Evolutionary conservation across 371 early-diverging fungal genomes (phyloP).

Genomic region (Mucor plumbeus): DNA sequence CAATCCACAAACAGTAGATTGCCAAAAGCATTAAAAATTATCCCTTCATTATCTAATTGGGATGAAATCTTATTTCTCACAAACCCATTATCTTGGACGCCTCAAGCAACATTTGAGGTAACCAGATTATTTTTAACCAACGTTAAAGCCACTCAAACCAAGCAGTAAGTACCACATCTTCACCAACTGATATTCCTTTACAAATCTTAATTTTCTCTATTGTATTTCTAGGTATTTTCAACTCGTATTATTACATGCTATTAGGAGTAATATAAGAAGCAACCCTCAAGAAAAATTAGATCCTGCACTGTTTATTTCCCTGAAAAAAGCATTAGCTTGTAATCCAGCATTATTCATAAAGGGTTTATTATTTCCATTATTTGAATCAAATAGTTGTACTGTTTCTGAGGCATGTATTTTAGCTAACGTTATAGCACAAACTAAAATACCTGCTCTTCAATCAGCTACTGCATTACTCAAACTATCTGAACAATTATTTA

Average conservation of each 20-base stretch:
- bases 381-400: constrained; percentile 89
- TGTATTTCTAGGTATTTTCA: background rate
- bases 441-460: constrained; percentile 66
- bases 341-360: constrained; percentile 97
- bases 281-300: constrained; percentile 77
- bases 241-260: background rate
- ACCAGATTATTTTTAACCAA: constrained; percentile 92
- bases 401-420: constrained; percentile 93
- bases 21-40: constrained; percentile 97
- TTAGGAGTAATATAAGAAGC: background rate
- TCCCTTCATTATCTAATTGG: constrained; percentile 91
- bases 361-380: constrained; percentile 92
- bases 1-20: constrained; percentile 73
- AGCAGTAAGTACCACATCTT: constrained; percentile 42
- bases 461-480: constrained; percentile 91
- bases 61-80: constrained; percentile 92
- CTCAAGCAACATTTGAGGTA: constrained; percentile 92
- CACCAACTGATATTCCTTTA: background rate
- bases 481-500: constrained; percentile 89
- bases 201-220: background rate
- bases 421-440: constrained; percentile 83
- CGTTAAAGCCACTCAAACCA: constrained; percentile 87
- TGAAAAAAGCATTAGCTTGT: constrained; percentile 90
- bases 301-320: constrained; percentile 89
- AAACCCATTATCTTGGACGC: constrained; percentile 90